Evolutionary conservation across 306 rosid species (phyloP), one percentile per base, ranked within the genome.

Genomic region (Dalbergia cultrata): DNA sequence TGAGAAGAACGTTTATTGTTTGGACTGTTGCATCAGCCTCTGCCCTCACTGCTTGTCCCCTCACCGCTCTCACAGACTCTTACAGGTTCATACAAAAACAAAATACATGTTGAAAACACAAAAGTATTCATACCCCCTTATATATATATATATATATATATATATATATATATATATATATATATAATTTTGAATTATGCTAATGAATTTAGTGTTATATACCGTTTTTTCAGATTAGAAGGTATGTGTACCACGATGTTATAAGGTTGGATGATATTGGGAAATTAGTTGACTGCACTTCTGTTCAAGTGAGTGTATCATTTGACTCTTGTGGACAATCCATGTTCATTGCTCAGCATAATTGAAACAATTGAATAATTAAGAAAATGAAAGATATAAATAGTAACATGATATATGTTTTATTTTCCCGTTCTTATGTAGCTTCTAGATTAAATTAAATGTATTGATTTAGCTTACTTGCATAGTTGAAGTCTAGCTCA

Each of bases 41-140:
- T 96, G 98, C 89, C 94, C 99, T 82, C 97, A 96, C 83, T 96
- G 99, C 66, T 58, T 87, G 67, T 35, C 84, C 33, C 96, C 97
- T 72, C 98, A 96, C 16, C 79, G 83, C 60, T 86, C 94, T 62
- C 99, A 93, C 79, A 82, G 97, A 67, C 97, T 96, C 83, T 81
- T 96, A 13, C 93, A 96, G 99, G 99, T 86, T 63, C 54, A 7
- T 19, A 50, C 21, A 5, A 14, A 13, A 14, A 7, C 8, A 41
- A 41, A 41, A 0, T 41, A 6, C 39, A 6, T 35, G 6, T 35
- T 3, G 39, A 41, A 41, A 8, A 41, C 9, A 41, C 45, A 7
- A 43, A 9, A 43, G 2, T 5, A 37, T 7, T 7, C 41, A 5
- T 43, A 47, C 5, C 16, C 53, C 10, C 16, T 54, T n/a, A 7